phyloP scores from a whole-genome alignment of 2,329 filamentous ascomycete species.

The Alternaria hordeiaustralica region DNA sequence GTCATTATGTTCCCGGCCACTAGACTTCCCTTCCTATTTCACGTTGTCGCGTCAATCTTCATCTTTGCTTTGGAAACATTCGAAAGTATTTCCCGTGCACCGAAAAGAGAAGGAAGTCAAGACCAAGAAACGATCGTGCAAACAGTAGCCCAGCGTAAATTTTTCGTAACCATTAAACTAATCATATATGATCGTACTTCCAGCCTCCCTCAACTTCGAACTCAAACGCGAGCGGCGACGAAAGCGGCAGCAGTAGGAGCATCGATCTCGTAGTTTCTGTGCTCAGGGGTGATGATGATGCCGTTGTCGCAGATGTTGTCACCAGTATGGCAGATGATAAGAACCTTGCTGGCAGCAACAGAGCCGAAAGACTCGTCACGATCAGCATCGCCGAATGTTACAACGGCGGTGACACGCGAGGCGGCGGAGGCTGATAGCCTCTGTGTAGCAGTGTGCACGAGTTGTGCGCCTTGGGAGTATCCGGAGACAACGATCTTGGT shows the following conservation, averaged over 20 bases:
- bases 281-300: slow-evolving; percentile 30
- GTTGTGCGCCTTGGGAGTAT: slow-evolving; percentile 49
- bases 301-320: slow-evolving; percentile 45
- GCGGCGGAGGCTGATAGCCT: slow-evolving; percentile 30
- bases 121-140: background rate
- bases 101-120: background rate
- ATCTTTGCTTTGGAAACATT: background rate
- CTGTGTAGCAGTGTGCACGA: slow-evolving; percentile 55
- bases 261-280: slow-evolving; percentile 35
- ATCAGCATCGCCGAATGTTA: slow-evolving; percentile 49
- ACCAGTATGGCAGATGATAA: slow-evolving; percentile 45
- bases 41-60: too few species aligned
- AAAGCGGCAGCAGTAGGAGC: slow-evolving; percentile 32
- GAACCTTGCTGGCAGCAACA: slow-evolving; percentile 36
- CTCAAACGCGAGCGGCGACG: slow-evolving; percentile 24
- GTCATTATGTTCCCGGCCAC: background rate
- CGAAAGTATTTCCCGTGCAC: background rate
- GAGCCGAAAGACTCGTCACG: slow-evolving; percentile 38
- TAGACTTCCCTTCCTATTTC: background rate
- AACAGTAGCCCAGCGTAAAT: background rate
- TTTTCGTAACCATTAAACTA: background rate
- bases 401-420: slow-evolving; percentile 35
- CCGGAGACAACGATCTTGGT: slow-evolving; percentile 41
- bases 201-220: background rate
- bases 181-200: background rate